These are phyloP conservation scores for Tinospora cordifolia DNA, from an alignment of 164 flowering plant genomes.

Conservation along the genomic window DNA sequence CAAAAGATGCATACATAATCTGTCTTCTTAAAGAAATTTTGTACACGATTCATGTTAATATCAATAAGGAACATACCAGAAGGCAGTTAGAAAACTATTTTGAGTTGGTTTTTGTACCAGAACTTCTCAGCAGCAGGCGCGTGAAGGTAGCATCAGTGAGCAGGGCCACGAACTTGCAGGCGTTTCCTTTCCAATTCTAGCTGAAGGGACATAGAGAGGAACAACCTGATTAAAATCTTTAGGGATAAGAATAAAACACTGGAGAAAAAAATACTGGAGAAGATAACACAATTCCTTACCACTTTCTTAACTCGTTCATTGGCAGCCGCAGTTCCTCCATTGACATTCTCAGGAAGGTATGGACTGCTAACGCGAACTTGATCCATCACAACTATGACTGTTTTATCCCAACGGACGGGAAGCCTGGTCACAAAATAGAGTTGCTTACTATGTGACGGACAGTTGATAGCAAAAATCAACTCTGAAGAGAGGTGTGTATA, in stretches of 20 bases:
- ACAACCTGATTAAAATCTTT: not conserved
- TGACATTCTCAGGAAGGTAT: constrained; percentile 74
- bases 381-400: constrained; percentile 80
- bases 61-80: not conserved
- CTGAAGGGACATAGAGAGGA: constrained; percentile 23
- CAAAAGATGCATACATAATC: not conserved
- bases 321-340: constrained; percentile 89
- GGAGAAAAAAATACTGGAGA: not conserved
- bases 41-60: not conserved
- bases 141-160: constrained; percentile 25
- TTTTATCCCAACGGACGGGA: constrained; percentile 97
- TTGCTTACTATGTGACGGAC: not conserved
- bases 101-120: not conserved
- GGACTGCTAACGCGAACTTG: constrained; percentile 91
- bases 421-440: constrained; percentile 44
- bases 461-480: not conserved
- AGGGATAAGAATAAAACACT: not conserved
- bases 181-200: constrained; percentile 78
- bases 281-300: constrained; percentile 33
- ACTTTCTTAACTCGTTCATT: constrained; percentile 92
- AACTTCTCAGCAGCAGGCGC: not conserved
- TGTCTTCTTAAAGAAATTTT: not conserved
- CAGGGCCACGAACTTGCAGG: constrained; percentile 42
- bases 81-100: not conserved
- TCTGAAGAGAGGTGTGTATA: not conserved